These are phyloP conservation scores for Sporisorium exsertum DNA, from an alignment of 1,284 basidiomycete species.

Conservation along the genomic window DNA sequence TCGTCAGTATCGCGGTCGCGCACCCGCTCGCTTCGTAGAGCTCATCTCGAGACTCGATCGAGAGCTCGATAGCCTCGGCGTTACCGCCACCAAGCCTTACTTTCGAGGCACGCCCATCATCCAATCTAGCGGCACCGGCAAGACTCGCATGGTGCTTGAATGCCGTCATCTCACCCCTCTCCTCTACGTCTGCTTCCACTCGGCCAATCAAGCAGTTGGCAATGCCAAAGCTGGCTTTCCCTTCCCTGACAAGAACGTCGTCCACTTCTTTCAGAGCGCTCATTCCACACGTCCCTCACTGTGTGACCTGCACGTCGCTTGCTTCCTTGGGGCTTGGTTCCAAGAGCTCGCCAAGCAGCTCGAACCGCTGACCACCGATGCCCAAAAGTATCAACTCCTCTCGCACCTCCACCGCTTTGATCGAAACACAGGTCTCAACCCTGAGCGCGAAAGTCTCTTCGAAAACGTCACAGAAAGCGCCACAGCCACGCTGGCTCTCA, in stretches of 20 bases:
- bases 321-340: constrained; percentile 11
- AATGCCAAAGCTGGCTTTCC: constrained; percentile 8
- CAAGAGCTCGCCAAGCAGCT: not conserved
- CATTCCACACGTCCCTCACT: no score
- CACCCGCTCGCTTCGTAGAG: constrained; percentile 6
- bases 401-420: not conserved
- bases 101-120: constrained; percentile 12
- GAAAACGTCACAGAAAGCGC: not conserved
- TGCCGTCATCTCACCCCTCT: no score
- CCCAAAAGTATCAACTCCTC: not conserved
- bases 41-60: not conserved
- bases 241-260: constrained; percentile 1
- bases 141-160: constrained; percentile 25
- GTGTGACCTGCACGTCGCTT: constrained; percentile 10
- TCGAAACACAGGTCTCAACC: not conserved
- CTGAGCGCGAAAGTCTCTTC: not conserved
- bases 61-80: not conserved
- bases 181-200: constrained; percentile 15
- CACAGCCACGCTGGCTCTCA: not conserved
- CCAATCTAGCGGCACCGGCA: constrained; percentile 37
- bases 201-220: not conserved
- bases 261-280: not conserved
- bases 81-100: not conserved
- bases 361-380: no score
- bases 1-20: constrained; percentile 4